Conservation (phyloP, 2,329 filamentous ascomycete genomes). For the Trichoderma gracile region DNA sequence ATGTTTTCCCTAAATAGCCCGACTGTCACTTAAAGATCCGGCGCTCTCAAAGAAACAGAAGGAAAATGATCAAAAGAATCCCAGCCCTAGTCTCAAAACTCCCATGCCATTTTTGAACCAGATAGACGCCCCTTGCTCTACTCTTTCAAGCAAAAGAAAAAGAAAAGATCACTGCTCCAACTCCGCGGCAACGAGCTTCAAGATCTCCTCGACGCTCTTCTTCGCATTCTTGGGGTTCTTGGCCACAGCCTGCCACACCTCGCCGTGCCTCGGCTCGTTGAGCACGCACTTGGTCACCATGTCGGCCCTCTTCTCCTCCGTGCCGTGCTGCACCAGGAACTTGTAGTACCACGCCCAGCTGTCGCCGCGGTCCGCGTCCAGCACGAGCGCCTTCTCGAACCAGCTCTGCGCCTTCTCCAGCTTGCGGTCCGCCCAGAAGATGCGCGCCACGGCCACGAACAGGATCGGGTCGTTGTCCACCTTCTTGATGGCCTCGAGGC, state of each 20-base stretch:
- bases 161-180: constrained; percentile 36
- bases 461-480: constrained; percentile 88
- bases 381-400: constrained; percentile 93
- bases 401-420: constrained; percentile 93
- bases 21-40: background rate
- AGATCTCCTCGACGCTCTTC: constrained; percentile 74
- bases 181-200: constrained; percentile 71
- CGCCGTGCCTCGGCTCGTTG: constrained; percentile 88
- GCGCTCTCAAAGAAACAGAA: background rate
- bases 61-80: background rate
- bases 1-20: background rate
- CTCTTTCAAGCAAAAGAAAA: background rate
- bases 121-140: constrained; percentile 2
- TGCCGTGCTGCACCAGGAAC: constrained; percentile 89
- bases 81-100: constrained; percentile 11
- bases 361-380: constrained; percentile 86
- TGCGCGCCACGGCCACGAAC: constrained; percentile 88
- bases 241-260: constrained; percentile 82
- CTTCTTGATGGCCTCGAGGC: constrained; percentile 93
- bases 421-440: constrained; percentile 92
- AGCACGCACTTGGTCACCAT: constrained; percentile 77
- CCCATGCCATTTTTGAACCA: constrained; percentile 15
- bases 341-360: constrained; percentile 98
- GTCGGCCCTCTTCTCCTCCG: constrained; percentile 86
- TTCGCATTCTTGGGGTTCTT: constrained; percentile 83